These are phyloP conservation scores for Xerophyta viscosa DNA, from an alignment of 106 monocot species.

Conservation along the genomic window DNA sequence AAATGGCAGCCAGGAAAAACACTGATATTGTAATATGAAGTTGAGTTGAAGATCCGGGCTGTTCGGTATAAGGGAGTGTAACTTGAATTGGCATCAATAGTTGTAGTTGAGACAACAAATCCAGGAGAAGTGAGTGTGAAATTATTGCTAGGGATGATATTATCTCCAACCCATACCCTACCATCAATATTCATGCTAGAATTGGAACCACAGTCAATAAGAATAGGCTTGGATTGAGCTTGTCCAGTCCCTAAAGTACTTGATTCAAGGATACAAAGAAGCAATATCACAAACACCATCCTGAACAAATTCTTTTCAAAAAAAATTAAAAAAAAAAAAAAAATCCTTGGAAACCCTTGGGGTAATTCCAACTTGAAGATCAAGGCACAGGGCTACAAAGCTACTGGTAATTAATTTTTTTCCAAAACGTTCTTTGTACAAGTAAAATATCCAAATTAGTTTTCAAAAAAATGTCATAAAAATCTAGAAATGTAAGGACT, in stretches of 20 bases:
- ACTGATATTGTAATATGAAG: slow-evolving; percentile 52
- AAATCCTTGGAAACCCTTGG: no score
- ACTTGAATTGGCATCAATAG: slow-evolving; percentile 1
- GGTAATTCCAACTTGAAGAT: no score
- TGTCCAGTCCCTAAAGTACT: not conserved
- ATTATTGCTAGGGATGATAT: slow-evolving; percentile 15
- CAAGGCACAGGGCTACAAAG: no score
- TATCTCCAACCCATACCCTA: slow-evolving; percentile 69
- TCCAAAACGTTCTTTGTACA: no score
- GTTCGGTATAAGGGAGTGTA: slow-evolving; percentile 35
- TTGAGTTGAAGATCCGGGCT: slow-evolving; percentile 52
- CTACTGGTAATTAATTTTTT: no score
- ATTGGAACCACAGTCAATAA: slow-evolving; percentile 69
- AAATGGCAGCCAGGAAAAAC: slow-evolving; percentile 42
- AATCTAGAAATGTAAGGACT: no score
- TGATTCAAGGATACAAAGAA: slow-evolving; percentile 19
- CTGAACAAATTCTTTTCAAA: not conserved
- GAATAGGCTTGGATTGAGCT: slow-evolving; percentile 28
- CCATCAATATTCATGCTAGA: slow-evolving; percentile 27
- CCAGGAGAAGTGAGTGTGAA: slow-evolving; percentile 51
- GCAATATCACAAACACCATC: slow-evolving; percentile 21
- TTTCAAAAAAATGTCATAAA: no score
- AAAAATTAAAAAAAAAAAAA: no score
- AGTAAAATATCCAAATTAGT: no score
- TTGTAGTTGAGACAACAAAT: slow-evolving; percentile 10